Base-by-base conservation (phyloP, 331 rosid genomes). In the Cucumis variabilis region DNA sequence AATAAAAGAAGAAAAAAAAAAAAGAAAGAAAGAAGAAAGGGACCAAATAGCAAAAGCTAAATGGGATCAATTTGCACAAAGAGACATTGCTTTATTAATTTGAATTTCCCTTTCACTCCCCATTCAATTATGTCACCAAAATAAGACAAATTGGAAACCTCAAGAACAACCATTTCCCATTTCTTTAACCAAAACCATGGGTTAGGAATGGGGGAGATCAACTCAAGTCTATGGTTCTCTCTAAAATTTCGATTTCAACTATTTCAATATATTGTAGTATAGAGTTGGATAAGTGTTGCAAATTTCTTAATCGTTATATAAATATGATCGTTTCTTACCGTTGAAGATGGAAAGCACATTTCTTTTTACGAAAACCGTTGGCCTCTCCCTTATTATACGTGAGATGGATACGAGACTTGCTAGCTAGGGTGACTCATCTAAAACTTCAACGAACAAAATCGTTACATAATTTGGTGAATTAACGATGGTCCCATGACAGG, bases 121-220 rank as follows among this genome's bases (percentile, higher is more conserved):
- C 55, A 76, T 48, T 76, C 30, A 78, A 51, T 78, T 24, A 51
- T 78, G 24, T 24, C 63, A 78, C 44, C 44, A 24, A 78, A 78
- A n/a, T 50, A 30, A 50, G 21, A 46, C 83, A 48, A 77, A 24
- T n/a, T 77, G 83, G 82, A 44, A 75, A 75, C 2, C 24, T 21
- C 81, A 73, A 73, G 81, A 75, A 75, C 44, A 37, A 37, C 44
- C 55, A 0, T 41, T 75, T 21, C 9, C 17, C 20, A 37, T 37
- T 74, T 53, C 30, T 33, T 33, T 72, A 72, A 72, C 24, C 60
- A 75, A 75, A 9, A 75, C 82, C 82, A 75, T 75, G 82, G 82
- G 82, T 33, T 74, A 37, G 20, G 73, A 68, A 68, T 68, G 73
- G 73, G 41, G 9, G 37, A 68, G 33, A 12, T 17, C 20, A 15